These are phyloP conservation scores for Colletotrichum phormii DNA, from an alignment of 2,329 filamentous ascomycete species.

Conservation along the genomic window DNA sequence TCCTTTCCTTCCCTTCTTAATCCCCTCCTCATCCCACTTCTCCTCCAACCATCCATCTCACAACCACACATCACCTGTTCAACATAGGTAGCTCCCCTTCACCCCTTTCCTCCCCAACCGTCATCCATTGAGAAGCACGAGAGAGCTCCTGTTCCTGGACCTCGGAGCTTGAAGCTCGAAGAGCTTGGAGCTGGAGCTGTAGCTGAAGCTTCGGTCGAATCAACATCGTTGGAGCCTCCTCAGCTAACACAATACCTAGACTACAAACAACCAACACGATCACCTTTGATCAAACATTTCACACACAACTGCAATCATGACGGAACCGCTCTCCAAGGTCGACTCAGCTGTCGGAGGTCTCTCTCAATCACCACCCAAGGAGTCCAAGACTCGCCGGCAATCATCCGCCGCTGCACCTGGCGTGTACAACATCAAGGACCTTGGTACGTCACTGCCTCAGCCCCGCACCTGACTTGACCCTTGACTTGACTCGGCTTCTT, in stretches of 20 bases:
- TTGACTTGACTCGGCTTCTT: conserved; percentile 1
- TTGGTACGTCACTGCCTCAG: conserved; percentile 71
- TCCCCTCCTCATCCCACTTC: conserved; percentile 29
- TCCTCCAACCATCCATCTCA: conserved; percentile 14
- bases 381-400: conserved; percentile 47
- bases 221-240: not conserved
- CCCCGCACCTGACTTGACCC: conserved; percentile 2
- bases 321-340: conserved; percentile 81
- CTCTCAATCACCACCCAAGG: conserved; percentile 74
- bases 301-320: conserved; percentile 45
- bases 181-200: not conserved
- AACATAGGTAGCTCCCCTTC: conserved; percentile 23
- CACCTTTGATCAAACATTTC: conserved; percentile 15
- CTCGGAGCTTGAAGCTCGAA: not conserved
- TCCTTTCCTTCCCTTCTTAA: conserved; percentile 23
- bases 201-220: not conserved
- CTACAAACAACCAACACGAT: conserved; percentile 6
- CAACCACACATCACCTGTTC: conserved; percentile 19
- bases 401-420: conserved; percentile 75
- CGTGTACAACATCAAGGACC: conserved; percentile 85
- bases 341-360: conserved; percentile 91
- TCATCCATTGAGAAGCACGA: not conserved
- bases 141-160: not conserved
- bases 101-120: not conserved
- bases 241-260: conserved; percentile 21